Evolutionary conservation across 441 rosid genomes (phyloP), one percentile per base, ranked within the genome.

Genomic region (Capsella rubella): DNA sequence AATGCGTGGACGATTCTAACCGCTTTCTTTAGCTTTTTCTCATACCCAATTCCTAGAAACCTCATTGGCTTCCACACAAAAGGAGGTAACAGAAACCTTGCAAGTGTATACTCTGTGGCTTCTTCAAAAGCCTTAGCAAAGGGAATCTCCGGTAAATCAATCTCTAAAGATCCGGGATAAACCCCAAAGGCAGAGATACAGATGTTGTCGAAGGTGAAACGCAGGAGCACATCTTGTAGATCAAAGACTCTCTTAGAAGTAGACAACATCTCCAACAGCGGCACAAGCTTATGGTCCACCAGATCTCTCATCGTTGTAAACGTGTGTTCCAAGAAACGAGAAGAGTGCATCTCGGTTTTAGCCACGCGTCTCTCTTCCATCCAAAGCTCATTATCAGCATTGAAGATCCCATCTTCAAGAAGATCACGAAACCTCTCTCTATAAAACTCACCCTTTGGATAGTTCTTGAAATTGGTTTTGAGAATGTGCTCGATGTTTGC

Each of bases 91-190:
- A 89, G 52, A 80, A 90, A 90, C 76, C 95, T 85, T 21, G 40
- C 63, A 39, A 90, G 51, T 31, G 87, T 78, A 15, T 86, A 62
- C 71, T 90, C 92, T 1, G 95, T 90, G 18, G 98, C 93, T 63
- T 84, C 85, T 80, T 92, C 95, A 46, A 90, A 92, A 15, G 97
- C 93, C 78, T 80, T 90, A 18, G 92, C 90, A 28, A 92, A 92
- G 18, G 86, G 90, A 75, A 87, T 85, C 45, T 86, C 80, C 2
- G 90, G 94, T 35, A 87, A 82, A 65, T 84, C 85, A 16, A 74
- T 56, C 32, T 72, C 81, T 69, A 92, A 77, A 43, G 93, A 90
- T 15, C 91, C 89, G 0, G 95, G 87, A 78, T 90, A 87, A 39
- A 92, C 82, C 16, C 95, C 96, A 3, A 89, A 85, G 63, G 93